phyloP scores from a whole-genome alignment of 148 eudicot genomes.

The Pharnaceum exiguum region DNA sequence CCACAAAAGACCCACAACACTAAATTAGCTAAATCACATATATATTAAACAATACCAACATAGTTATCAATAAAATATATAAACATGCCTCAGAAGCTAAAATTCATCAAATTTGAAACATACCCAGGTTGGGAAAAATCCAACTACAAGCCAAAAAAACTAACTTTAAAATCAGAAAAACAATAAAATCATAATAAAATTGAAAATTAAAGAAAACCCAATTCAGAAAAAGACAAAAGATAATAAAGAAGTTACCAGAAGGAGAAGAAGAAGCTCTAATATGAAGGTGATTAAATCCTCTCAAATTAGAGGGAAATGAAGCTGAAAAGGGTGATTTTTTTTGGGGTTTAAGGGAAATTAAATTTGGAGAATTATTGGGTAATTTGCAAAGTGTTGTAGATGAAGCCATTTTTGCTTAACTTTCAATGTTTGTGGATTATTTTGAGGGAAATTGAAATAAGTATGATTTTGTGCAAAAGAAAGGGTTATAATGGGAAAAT shows the following conservation, averaged over 20 bases:
- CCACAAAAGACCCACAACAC: neutral
- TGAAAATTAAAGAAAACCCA: neutral
- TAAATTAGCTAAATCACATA: constrained; percentile 4
- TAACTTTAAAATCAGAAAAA: neutral
- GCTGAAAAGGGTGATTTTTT: constrained; percentile 18
- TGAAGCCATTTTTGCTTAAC: constrained; percentile 23
- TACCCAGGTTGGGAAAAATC: neutral
- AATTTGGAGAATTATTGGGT: constrained; percentile 10
- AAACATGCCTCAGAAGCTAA: neutral
- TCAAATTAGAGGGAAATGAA: constrained; percentile 24
- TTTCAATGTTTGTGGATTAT: neutral
- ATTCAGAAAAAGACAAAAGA: neutral
- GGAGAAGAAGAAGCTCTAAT: constrained; percentile 31
- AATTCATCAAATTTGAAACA: neutral
- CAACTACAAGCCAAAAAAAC: neutral
- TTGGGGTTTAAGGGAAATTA: neutral
- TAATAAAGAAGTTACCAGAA: constrained; percentile 20
- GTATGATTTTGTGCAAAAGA: neutral
- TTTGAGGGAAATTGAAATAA: neutral
- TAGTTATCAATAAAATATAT: neutral
- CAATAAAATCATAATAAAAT: neutral
- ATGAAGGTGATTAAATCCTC: constrained; percentile 24
- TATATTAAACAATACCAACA: neutral
- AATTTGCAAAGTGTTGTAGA: constrained; percentile 13
- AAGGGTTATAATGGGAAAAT: too few species aligned